phyloP scores from a whole-genome alignment of 2,329 filamentous ascomycete genomes.

The Monilinia polystroma region DNA sequence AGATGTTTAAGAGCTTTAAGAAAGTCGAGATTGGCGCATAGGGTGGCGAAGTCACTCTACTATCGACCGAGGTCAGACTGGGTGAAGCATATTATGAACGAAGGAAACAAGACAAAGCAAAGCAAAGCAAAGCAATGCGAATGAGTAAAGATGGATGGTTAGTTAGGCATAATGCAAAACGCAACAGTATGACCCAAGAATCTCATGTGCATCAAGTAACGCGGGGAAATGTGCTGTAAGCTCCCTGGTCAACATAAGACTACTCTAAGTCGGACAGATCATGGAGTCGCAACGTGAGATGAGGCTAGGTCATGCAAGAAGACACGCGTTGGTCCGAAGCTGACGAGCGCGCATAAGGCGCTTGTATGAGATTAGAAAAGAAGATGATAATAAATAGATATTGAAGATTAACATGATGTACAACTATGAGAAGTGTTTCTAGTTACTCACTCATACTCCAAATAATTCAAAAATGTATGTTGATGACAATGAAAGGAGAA shows the following conservation, averaged over 20 bases:
- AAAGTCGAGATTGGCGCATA: constrained; percentile 17
- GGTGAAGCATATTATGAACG: constrained; percentile 10
- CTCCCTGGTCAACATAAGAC: constrained; percentile 14
- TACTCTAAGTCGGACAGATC: constrained; percentile 21
- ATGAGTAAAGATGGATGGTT: constrained; percentile 4
- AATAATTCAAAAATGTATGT: background rate
- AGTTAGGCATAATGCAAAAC: constrained; percentile 19
- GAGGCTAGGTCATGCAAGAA: constrained; percentile 21
- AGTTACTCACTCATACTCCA: constrained; percentile 12
- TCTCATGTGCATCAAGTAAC: constrained; percentile 16
- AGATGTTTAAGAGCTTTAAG: background rate
- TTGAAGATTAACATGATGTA: background rate
- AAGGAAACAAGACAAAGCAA: constrained; percentile 6
- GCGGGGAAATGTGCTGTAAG: constrained; percentile 22
- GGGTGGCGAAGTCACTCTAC: constrained; percentile 22
- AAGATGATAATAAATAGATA: background rate
- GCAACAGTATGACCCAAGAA: constrained; percentile 11
- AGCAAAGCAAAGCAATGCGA: constrained; percentile 14
- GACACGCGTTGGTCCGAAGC: constrained; percentile 15
- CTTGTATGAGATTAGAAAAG: constrained; percentile 12
- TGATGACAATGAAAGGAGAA: background rate
- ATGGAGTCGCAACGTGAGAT: constrained; percentile 23
- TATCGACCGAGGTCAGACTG: constrained; percentile 23
- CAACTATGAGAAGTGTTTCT: constrained; percentile 1
- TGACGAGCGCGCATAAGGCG: constrained; percentile 22